Conservation (phyloP, 805 yeast genomes). For the Suhomyces faveliae region DNA sequence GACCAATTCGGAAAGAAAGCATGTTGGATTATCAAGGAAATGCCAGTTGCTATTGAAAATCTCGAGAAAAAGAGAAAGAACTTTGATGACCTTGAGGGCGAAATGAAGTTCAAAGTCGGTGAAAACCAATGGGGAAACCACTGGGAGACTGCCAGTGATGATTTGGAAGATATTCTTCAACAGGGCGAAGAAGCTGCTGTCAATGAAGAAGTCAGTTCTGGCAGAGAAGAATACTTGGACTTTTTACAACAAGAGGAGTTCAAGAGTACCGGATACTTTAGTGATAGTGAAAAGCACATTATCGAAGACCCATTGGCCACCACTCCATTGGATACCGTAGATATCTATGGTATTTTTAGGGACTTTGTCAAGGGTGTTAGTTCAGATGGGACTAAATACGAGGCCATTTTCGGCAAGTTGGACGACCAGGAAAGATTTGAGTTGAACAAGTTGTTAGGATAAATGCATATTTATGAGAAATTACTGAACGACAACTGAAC, state of each 20-base stretch:
- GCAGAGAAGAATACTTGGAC: constrained; percentile 41
- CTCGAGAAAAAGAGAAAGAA: constrained; percentile 63
- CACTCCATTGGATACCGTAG: constrained; percentile 73
- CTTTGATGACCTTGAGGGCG: constrained; percentile 37
- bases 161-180: constrained; percentile 15
- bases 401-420: constrained; percentile 41
- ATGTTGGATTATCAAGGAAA: constrained; percentile 50
- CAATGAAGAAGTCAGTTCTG: constrained; percentile 24
- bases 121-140: constrained; percentile 24
- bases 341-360: constrained; percentile 67
- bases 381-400: constrained; percentile 44
- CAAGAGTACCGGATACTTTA: constrained; percentile 27
- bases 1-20: constrained; percentile 49
- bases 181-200: constrained; percentile 22
- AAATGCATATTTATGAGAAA: neutral
- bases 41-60: constrained; percentile 70
- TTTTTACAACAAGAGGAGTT: constrained; percentile 47
- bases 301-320: constrained; percentile 26
- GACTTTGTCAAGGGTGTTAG: constrained; percentile 54
- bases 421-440: neutral
- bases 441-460: neutral
- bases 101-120: constrained; percentile 13
- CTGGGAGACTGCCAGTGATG: constrained; percentile 19
- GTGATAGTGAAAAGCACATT: constrained; percentile 15
- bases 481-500: too few species aligned